Base-by-base conservation (phyloP, 768 basidiomycete genomes). In the Phaeotremella fagi region DNA sequence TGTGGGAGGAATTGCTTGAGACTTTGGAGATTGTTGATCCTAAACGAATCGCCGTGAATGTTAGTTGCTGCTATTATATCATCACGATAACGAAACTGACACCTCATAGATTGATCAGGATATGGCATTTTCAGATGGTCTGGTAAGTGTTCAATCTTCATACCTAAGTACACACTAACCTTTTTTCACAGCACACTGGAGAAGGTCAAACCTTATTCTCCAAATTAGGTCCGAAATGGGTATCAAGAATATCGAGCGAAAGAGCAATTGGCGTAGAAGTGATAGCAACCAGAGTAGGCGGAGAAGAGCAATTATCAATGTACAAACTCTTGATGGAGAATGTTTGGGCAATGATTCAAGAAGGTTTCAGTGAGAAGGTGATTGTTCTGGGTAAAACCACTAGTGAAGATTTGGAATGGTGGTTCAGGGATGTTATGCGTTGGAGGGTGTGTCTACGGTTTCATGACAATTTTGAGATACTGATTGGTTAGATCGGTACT, bases 371-470 rank as follows among this genome's bases (percentile, higher is more conserved):
- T 44, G 72, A 78, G 47, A 63, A 66, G 28, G 71, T 76, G 22
- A 69, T 81, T 36, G 55, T 68, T 18, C 77, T 79, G 16, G 78
- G 79, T 3, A 51, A 75, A 22, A 82, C 80, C 3, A 79, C 77
- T 3, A 79, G 80, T 2, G 73, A 77, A 59, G 81, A 82, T 59
- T 60, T 82, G 16, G 76, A 77, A 50, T 82, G 80, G 80, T 80
- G 79, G 79, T 81, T 80, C 64, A 74, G 79, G 28, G 80, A 80
- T 53, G 78, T 78, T 59, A 81, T 81, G 77, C 78, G 78, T 38
- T 61, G 59, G 61, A 48, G 33, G 18, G 61, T 63, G 47, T 52
- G 61, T 48, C 5, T 41, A 61, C 60, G 16, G 29, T 44, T 14
- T 52, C 7, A 41, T 50, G 63, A 46, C 24, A n/a, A 9, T 20